phyloP scores from a whole-genome alignment of 768 basidiomycete genomes.

The Pleurotus giganteus region DNA sequence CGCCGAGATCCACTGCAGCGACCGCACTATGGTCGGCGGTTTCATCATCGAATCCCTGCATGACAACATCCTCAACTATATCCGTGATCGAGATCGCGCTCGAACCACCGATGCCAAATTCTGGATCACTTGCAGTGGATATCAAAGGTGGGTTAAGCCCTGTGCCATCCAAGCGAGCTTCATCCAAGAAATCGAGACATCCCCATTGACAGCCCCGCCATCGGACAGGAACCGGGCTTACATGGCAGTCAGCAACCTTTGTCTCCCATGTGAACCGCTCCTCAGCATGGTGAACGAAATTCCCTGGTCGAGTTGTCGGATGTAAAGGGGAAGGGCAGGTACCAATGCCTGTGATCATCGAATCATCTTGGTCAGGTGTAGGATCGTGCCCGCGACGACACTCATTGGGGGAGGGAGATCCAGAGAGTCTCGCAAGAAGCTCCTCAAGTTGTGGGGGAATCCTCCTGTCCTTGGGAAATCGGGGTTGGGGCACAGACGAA shows the following conservation, averaged over 20 bases:
- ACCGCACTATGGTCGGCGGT: not conserved
- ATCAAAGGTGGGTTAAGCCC: not conserved
- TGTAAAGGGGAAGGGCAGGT: slow-evolving; percentile 50
- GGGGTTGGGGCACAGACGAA: slow-evolving; percentile 30
- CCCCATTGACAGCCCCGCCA: slow-evolving; percentile 70
- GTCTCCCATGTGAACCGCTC: slow-evolving; percentile 67
- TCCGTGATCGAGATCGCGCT: not conserved
- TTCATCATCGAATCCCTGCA: not conserved
- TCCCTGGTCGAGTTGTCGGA: slow-evolving; percentile 17
- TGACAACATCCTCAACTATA: not conserved
- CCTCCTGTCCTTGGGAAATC: slow-evolving; percentile 15
- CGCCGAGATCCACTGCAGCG: not conserved
- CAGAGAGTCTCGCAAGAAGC: slow-evolving; percentile 35
- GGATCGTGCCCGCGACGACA: not conserved
- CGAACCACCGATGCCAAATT: no score
- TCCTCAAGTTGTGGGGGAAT: slow-evolving; percentile 23
- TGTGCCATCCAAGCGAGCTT: no score
- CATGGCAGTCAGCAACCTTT: slow-evolving; percentile 51
- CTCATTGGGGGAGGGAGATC: slow-evolving; percentile 29
- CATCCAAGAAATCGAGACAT: slow-evolving; percentile 61
- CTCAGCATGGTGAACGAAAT: slow-evolving; percentile 59
- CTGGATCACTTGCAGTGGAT: not conserved
- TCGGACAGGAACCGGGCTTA: slow-evolving; percentile 52
- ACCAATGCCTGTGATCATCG: slow-evolving; percentile 34
- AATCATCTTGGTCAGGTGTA: slow-evolving; percentile 16